Base-by-base conservation (phyloP, 176 grass and related monocot species). In the Lolium multiflorum region DNA sequence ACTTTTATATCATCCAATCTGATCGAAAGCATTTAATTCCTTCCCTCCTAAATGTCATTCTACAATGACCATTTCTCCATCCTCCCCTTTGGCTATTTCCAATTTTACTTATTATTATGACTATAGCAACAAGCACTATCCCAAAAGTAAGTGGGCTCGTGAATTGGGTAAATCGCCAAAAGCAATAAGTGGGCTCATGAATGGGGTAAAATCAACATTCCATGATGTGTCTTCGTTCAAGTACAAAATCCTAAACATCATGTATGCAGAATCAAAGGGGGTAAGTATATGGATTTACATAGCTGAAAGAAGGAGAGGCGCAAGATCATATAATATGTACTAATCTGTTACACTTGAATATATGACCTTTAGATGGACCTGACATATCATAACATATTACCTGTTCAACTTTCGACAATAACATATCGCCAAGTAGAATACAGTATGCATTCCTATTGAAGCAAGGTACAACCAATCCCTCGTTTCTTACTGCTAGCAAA, bases 401-500 rank as follows among this genome's bases (percentile, higher is more conserved):
- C 67, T 72, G 50, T 59, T 73, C 52, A 58, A 83, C 47, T 73
- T 83, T 72, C 5, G 81, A 83, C 43, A 83, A 43, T 11, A 83
- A 37, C 37, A 83, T 9, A 59, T 83, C 38, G 6, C 81, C 52
- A 18, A 83, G 52, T 28, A 73, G 67, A 83, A 59, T 83, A 38
- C 52, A 72, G 0, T 60, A 3, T 46, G 51, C n/a, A 59, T 0
- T 5, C 13, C 20, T 9, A 39, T 2, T 1, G 25, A 0, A 3
- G 38, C 35, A 72, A 71, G n/a, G 52, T 7, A 83, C n/a, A 4
- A 83, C 68, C 35, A 73, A 73, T 28, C 67, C 81, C 52, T 59
- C 35, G 10, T 83, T 83, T 17, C 81, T 83, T 28, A 83, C 16
- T 39, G 81, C 81, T 56, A 83, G 51, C 81, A 73, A 73, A 83